phyloP scores from a whole-genome alignment of 2,329 filamentous ascomycete genomes.

The Fusarium dlaminii region DNA sequence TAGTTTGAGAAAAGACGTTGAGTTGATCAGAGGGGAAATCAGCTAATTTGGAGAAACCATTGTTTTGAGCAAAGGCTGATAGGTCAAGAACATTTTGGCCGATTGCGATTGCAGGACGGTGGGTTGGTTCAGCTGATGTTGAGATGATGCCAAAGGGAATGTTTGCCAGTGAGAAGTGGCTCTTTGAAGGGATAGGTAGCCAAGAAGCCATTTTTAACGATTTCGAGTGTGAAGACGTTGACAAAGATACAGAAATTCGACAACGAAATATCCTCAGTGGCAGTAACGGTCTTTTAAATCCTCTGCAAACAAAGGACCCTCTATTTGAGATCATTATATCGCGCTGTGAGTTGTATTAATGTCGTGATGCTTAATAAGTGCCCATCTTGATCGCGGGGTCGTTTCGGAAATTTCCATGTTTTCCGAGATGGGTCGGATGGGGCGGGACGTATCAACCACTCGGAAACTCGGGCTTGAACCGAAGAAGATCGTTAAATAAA shows the following conservation, averaged over 20 bases:
- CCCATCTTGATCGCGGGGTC: not conserved
- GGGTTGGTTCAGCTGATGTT: conserved; percentile 62
- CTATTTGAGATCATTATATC: not conserved
- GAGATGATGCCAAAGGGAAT: conserved; percentile 86
- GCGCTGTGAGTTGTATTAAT: not conserved
- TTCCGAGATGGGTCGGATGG: not conserved
- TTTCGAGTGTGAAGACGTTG: not conserved
- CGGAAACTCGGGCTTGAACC: conserved; percentile 1
- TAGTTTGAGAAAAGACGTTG: conserved; percentile 42
- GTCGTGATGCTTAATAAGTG: not conserved
- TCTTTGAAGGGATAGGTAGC: not conserved
- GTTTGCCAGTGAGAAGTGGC: conserved; percentile 68
- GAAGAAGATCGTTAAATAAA: not conserved
- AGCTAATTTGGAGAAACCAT: conserved; percentile 50
- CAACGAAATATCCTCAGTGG: not conserved
- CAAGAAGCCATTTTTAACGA: conserved; percentile 13
- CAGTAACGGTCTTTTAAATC: fast-evolving
- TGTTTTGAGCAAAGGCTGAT: conserved; percentile 62
- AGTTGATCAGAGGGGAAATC: conserved; percentile 39
- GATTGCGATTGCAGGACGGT: conserved; percentile 75
- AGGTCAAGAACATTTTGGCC: conserved; percentile 77
- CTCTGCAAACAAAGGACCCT: not conserved
- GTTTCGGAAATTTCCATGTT: not conserved
- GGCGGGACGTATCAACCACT: not conserved
- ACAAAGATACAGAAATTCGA: not conserved